Evolutionary conservation across 768 basidiomycete genomes (phyloP).

Genomic region (Gymnopilus junonius): DNA sequence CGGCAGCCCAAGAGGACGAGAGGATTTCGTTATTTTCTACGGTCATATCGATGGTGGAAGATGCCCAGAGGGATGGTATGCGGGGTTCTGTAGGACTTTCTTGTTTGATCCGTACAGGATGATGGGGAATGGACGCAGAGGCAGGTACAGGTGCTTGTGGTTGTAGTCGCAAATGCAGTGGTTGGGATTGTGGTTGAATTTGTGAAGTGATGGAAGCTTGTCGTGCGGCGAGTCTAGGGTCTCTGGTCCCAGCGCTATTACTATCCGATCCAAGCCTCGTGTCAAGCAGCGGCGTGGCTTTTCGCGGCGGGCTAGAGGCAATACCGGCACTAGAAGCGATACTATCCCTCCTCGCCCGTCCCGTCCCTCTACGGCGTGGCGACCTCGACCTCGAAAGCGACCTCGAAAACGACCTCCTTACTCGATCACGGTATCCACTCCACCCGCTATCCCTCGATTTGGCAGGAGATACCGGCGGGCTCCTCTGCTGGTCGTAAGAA

Average conservation of each 20-base stretch:
- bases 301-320: neutral
- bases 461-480: neutral
- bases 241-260: too few species aligned
- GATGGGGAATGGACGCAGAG: neutral
- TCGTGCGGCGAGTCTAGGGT: neutral
- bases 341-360: neutral
- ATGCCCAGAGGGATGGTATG: neutral
- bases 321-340: constrained; percentile 1
- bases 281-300: neutral
- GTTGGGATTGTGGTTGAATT: too few species aligned
- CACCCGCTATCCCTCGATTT: neutral
- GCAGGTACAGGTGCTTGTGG: neutral
- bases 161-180: too few species aligned
- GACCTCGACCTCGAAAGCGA: neutral
- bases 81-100: neutral
- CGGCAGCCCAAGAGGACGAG: neutral
- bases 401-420: neutral
- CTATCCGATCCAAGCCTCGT: neutral
- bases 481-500: neutral
- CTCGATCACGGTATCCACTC: neutral
- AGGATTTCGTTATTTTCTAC: neutral
- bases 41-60: neutral
- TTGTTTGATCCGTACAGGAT: neutral
- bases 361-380: neutral
- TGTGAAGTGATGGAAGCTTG: neutral